Conservation (phyloP, 805 yeast genomes). For the Candida golubevii region DNA sequence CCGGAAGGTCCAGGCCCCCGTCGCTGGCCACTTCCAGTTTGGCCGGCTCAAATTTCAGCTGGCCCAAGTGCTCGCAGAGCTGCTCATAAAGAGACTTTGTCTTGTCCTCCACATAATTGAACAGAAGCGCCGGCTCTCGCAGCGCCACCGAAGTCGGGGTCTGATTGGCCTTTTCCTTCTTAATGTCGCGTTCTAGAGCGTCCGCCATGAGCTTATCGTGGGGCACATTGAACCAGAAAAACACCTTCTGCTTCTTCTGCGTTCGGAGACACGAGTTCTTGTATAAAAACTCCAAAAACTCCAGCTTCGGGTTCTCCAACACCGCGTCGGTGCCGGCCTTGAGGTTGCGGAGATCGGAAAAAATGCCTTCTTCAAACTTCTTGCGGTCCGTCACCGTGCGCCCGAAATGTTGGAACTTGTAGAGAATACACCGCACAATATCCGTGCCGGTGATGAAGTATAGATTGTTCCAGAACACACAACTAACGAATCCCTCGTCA, state of each 20-base stretch:
- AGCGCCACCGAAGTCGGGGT: slow-evolving; percentile 68
- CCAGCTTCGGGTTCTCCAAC: slow-evolving; percentile 81
- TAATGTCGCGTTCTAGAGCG: slow-evolving; percentile 88
- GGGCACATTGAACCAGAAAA: slow-evolving; percentile 94
- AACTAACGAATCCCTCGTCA: slow-evolving; percentile 88
- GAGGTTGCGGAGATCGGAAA: slow-evolving; percentile 81
- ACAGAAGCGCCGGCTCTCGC: slow-evolving; percentile 76
- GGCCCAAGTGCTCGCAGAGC: slow-evolving; percentile 41
- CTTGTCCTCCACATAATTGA: slow-evolving; percentile 52
- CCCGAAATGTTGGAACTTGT: slow-evolving; percentile 86
- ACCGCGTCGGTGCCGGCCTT: slow-evolving; percentile 86
- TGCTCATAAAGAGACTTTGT: slow-evolving; percentile 51
- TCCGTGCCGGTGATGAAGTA: slow-evolving; percentile 95
- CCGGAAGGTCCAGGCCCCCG: too few relatives aligned
- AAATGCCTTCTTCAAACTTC: slow-evolving; percentile 95
- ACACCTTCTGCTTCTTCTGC: slow-evolving; percentile 94
- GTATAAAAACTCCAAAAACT: slow-evolving; percentile 76
- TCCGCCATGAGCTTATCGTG: slow-evolving; percentile 90
- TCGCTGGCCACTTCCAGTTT: slow-evolving; percentile 11
- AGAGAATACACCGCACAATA: slow-evolving; percentile 86
- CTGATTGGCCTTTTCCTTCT: slow-evolving; percentile 62
- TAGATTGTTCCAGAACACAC: slow-evolving; percentile 87
- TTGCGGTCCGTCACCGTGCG: slow-evolving; percentile 78
- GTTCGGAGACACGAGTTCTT: slow-evolving; percentile 86
- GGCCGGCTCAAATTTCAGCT: slow-evolving; percentile 8